Base-by-base conservation (phyloP, 2,329 filamentous ascomycete genomes). In the Trichoderma afroharzianum region DNA sequence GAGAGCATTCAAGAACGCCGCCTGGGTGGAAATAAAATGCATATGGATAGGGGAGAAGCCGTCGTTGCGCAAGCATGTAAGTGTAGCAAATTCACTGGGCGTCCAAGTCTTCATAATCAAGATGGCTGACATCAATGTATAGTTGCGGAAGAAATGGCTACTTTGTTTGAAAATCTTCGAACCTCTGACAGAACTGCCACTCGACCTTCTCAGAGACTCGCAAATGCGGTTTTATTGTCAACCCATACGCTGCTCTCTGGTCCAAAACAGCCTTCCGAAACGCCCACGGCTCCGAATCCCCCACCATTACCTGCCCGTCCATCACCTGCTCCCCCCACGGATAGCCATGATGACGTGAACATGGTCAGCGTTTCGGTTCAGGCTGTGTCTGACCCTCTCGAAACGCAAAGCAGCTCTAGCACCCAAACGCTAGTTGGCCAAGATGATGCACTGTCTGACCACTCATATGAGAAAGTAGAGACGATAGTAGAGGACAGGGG, bases 101-200 rank as follows among this genome's bases (percentile, higher is more conserved):
- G 11, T 24, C 11, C 21, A 24, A 53, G 47, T 24, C 47, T 24
- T 53, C n/a, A 24, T 14, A 24, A 53, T 3, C 12, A 6, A 53
- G 5, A 21, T 7, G 47, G 15, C 26, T 69, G 24, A 63, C 75
- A 68, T 76, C 50, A 8, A 18, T 26, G 21, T 18, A 12, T 74
- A 95, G 93, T 97, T 78, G 88, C 93, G n/a, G 86, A 87, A 71
- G 92, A 95, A 79, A 85, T 98, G 53, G 87, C 87, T 30, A 83
- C 82, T 4, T 83, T 97, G 0, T 97, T 97, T 77, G 80, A 87
- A 11, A 87, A 90, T 71, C 89, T 97, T 78, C 90, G 92, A 72
- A 87, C 85, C 1, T 90, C 91, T 1, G 83, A 88, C 5, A 84
- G 86, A 53, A 82, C 85, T 12, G 90, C 87, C 18, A 89, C 95